Evolutionary conservation across 192 early-diverging fungal genomes (phyloP), one percentile per base, ranked within the genome.

Genomic region (Backusella psychrophila): DNA sequence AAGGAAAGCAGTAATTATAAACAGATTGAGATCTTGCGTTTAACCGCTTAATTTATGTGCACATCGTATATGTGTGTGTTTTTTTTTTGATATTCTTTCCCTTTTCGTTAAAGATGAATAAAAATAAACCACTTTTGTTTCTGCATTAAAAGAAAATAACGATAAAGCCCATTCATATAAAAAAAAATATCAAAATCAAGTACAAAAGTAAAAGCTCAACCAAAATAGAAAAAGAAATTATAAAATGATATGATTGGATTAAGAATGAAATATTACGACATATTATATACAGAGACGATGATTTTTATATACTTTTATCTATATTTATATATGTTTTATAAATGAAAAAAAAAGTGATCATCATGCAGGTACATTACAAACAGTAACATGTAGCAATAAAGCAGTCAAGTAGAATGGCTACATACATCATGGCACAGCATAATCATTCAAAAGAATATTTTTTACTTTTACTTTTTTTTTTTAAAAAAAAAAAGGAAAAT

Each of bases 291-390:
- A n/a, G 21, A 21, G 53, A 21, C 21, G 8, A 56, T 26, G 53
- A 9, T 56, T 21, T 56, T 21, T 21, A 56, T 56, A 53, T 53
- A n/a, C 19, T n/a, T 52, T 21, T 21, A n/a, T 21, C 8, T 56
- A 9, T 56, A 21, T 56, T 21, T 56, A 56, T 56, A 56, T 21
- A 56, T 56, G 19, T 21, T 56, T 56, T 56, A 56, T 11, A 56
- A 56, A 56, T 21, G 53, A 56, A 21, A 56, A 21, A 53, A 21
- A 56, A 56, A 21, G n/a, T 21, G 1, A 56, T 56, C 8, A 56
- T n/a, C 53, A 56, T 56, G 53, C n/a, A 56, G 53, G 53, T 56
- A 56, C 53, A 56, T 56, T 56, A 56, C n/a, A 56, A 56, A 56
- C 53, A 56, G 19, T 17, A 44, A 44, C 19, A 56, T n/a, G 21